Evolutionary conservation across 768 basidiomycete genomes (phyloP).

Genomic region (Leucosporidium creatinivorum): DNA sequence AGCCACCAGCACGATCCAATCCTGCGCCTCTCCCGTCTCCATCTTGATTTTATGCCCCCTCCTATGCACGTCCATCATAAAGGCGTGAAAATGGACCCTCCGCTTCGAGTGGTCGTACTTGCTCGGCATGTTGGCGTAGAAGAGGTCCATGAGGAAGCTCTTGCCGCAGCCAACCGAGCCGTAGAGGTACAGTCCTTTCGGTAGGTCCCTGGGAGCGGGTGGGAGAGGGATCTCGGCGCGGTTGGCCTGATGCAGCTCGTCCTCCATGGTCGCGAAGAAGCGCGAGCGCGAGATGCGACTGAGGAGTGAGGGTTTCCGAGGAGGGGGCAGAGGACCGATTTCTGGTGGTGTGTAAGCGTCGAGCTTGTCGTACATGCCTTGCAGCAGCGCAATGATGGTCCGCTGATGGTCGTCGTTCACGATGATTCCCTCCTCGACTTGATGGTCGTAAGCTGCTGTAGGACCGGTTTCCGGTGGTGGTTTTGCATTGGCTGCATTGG

Average conservation of each 20-base stretch:
- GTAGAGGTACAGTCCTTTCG: conserved; percentile 87
- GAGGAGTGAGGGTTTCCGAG: conserved; percentile 6
- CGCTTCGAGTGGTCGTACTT: conserved; percentile 35
- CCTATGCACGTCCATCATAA: conserved; percentile 98
- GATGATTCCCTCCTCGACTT: conserved; percentile 53
- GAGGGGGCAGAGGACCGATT: conserved; percentile 47
- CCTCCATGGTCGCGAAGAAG: conserved; percentile 11
- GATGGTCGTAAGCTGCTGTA: conserved; percentile 43
- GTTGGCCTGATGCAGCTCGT: conserved; percentile 23
- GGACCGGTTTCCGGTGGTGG: conserved; percentile 14
- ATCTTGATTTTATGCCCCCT: conserved; percentile 76
- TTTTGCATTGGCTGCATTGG: too few species aligned
- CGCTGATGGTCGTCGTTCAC: conserved; percentile 76
- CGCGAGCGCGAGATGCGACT: too few species aligned
- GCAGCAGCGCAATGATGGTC: conserved; percentile 71
- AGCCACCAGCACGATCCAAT: conserved; percentile 71
- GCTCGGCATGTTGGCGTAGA: conserved; percentile 33
- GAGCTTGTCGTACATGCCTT: conserved; percentile 63
- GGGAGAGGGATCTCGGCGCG: conserved; percentile 11
- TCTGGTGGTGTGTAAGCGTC: conserved; percentile 61
- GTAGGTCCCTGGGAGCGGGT: conserved; percentile 47
- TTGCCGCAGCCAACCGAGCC: conserved; percentile 97
- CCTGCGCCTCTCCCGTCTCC: conserved; percentile 58
- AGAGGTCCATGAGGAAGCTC: conserved; percentile 98
- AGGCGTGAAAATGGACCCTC: conserved; percentile 94